Evolutionary conservation across 2,329 filamentous ascomycete species (phyloP), one percentile per base, ranked within the genome.

Genomic region (Xylaria sp.): DNA sequence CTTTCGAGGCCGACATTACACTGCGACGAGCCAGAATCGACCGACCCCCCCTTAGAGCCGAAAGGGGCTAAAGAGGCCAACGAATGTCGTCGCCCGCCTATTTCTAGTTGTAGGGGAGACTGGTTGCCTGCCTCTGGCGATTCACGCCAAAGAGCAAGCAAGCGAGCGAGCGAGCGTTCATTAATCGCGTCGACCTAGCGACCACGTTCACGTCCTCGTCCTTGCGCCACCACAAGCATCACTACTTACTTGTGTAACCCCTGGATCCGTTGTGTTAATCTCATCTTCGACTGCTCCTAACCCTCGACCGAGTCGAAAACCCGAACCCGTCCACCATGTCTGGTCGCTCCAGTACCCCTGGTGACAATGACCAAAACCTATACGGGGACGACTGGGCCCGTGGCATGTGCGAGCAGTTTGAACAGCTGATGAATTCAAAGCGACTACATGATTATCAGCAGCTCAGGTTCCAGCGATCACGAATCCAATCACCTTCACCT

Each of bases 371-470:
- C 56, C 70, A 74, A 53, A 76, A 71, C 38, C 79, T 82, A 6
- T 85, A 86, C 70, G 89, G 89, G 73, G 90, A 93, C 73, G 84
- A 85, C 72, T 91, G 89, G 87, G 92, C 93, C 25, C 84, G 87
- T 71, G 91, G 93, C 62, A 81, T 98, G 71, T 89, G 91, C 53
- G 81, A 90, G 71, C 90, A 92, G 73, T 97, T 97, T 76, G 92
- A 96, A 75, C 90, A 93, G 67, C 81, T 96, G 63, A 83, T 98
- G 73, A 90, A 91, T 75, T 92, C 91, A 60, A 93, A 91, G 81
- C 87, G 93, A 76, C 87, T 97, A 82, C 93, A 92, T 75, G 91
- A 93, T 66, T 83, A 97, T 52, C 87, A 90, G 70, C 85, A 87
- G 68, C 80, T 81, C 37, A 80, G 81, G 37, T 80, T 83, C 57